Evolutionary conservation across 495 filamentous ascomycete species (phyloP), one percentile per base, ranked within the genome.

Genomic region (Lophiotrema nucula): DNA sequence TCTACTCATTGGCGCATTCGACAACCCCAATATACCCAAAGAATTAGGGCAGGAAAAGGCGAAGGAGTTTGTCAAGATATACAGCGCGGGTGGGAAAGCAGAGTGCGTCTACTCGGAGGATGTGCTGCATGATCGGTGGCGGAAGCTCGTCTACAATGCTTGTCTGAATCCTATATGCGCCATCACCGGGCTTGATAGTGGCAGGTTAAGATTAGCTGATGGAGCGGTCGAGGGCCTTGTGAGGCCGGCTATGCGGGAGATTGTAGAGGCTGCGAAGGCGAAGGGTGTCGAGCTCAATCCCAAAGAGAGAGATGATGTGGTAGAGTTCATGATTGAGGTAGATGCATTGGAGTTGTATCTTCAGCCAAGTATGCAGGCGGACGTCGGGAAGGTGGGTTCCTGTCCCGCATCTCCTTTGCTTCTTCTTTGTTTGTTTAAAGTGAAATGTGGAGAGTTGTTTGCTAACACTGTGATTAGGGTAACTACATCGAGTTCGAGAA

Each of bases 401-500:
- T 11, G 2, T 24, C 23, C 33, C 31, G 6, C 26, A 49, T 53
- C 16, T 43, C 37, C 19, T 44, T 22, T 10, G 44, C 11, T 24
- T 11, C 21, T 15, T 13, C 2, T 2, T 46, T 55, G 13, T 31
- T 33, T 6, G 18, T 6, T 13, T 8, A 8, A 43, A 6, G 39
- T 8, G 39, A 53, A 44, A 21, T 5, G 50, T 11, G 16, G 23
- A 26, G 26, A 19, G 8, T 39, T 4, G n/a, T 16, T 10, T 24
- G 46, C 26, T 56, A 25, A 27, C 43, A 60, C 38, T 27, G 16
- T 47, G 23, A 19, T 1, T 45, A 76, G 76, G 77, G 75, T 8
- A 77, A 76, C 55, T 81, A 69, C 57, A 76, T 76, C 45, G 80
- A 83, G 57, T 73, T 73, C 41, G 79, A 82, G 56, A 79, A 77